phyloP scores from a whole-genome alignment of 768 basidiomycete species.

The Psilocybe subaeruginosa region DNA sequence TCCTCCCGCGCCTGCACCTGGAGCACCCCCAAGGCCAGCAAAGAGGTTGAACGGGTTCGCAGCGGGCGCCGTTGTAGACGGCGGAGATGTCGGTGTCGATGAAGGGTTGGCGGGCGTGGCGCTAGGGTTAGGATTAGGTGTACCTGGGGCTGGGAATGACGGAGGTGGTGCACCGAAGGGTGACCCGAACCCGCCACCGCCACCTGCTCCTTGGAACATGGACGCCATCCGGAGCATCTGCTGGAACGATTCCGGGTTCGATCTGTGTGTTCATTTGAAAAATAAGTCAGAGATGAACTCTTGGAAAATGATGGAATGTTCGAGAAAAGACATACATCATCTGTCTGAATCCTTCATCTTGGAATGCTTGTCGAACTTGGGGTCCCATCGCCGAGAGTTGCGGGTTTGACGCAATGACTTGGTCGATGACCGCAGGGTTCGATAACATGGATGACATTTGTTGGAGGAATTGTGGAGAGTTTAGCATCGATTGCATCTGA shows the following conservation, averaged over 20 bases:
- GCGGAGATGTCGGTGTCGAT: constrained; percentile 12
- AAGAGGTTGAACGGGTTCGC: constrained; percentile 27
- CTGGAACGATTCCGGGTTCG: constrained; percentile 79
- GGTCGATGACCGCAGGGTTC: constrained; percentile 87
- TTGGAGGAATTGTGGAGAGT: constrained; percentile 80
- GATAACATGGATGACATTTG: constrained; percentile 89
- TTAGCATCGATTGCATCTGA: constrained; percentile 85
- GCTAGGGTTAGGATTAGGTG: constrained; percentile 27
- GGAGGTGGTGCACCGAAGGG: constrained; percentile 26
- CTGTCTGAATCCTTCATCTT: constrained; percentile 72
- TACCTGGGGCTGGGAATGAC: constrained; percentile 63
- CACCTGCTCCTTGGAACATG: constrained; percentile 48
- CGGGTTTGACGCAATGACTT: constrained; percentile 83
- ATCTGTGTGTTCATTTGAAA: constrained; percentile 33
- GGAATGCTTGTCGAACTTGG: constrained; percentile 78
- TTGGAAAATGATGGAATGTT: constrained; percentile 1
- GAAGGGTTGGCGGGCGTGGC: constrained; percentile 20
- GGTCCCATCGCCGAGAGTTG: constrained; percentile 77
- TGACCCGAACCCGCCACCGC: constrained; percentile 30
- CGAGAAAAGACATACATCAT: constrained; percentile 59
- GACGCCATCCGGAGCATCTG: constrained; percentile 77
- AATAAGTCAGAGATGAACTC: not conserved
- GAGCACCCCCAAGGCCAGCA: constrained; percentile 15
- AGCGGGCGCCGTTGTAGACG: constrained; percentile 22
- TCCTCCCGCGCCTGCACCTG: constrained; percentile 21